Evolutionary conservation across 2,329 filamentous ascomycete genomes (phyloP).

Genomic region (Colletotrichum liriopes): DNA sequence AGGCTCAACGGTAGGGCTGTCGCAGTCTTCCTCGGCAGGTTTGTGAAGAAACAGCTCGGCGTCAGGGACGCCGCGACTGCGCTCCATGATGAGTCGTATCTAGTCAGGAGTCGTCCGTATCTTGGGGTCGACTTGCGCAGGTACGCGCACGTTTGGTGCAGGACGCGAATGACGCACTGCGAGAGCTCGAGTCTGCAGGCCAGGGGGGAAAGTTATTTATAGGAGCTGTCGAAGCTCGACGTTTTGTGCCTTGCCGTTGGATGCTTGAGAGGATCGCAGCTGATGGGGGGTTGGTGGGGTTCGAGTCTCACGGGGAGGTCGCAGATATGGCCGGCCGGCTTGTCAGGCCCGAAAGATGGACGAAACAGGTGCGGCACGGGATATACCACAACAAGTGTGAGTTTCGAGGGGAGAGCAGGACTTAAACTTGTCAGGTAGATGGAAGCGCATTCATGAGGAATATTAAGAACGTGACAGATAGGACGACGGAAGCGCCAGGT

Average conservation of each 20-base stretch:
- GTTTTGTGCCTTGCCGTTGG: constrained; percentile 40
- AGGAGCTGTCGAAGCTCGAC: constrained; percentile 45
- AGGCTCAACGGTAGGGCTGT: constrained; percentile 87
- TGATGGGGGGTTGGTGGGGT: constrained; percentile 42
- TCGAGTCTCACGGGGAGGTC: constrained; percentile 34
- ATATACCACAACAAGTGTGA: constrained; percentile 12
- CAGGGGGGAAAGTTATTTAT: constrained; percentile 46
- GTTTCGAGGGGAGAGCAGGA: background rate
- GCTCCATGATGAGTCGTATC: constrained; percentile 61
- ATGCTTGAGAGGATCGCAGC: constrained; percentile 34
- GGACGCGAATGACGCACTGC: constrained; percentile 37
- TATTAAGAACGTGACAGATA: constrained; percentile 36
- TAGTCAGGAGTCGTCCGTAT: constrained; percentile 25
- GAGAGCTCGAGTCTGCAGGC: constrained; percentile 38
- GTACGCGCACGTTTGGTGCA: constrained; percentile 43
- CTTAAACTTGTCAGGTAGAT: constrained; percentile 1
- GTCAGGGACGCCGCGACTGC: constrained; percentile 77
- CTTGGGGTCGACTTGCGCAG: constrained; percentile 43
- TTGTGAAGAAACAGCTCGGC: constrained; percentile 87
- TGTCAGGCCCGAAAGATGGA: constrained; percentile 29
- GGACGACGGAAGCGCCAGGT: constrained; percentile 34
- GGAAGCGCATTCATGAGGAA: constrained; percentile 27
- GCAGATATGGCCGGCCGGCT: constrained; percentile 42
- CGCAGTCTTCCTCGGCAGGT: constrained; percentile 66
- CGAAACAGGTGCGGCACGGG: constrained; percentile 32